Conservation (phyloP, 805 yeast species). For the Blastobotrys americana region DNA sequence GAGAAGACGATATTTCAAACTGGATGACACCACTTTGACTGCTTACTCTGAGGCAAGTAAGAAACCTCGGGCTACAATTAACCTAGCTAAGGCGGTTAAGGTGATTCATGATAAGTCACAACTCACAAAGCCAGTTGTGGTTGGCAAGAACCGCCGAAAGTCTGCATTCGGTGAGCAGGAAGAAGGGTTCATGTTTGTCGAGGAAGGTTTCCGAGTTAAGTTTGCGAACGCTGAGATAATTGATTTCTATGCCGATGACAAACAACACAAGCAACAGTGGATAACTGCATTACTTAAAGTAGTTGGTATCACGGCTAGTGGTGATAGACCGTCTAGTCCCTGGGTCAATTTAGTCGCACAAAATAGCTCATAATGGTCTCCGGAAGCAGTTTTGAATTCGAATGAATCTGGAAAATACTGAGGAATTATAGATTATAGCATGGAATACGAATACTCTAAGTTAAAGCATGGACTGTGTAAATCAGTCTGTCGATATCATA, state of each 20-base stretch:
- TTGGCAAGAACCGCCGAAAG: slow-evolving; percentile 20
- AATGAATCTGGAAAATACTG: no score
- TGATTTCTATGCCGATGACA: slow-evolving; percentile 77
- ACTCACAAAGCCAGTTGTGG: slow-evolving; percentile 24
- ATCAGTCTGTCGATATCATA: no score
- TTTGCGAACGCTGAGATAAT: slow-evolving; percentile 78
- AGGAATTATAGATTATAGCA: no score
- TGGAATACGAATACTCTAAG: no score
- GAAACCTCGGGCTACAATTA: slow-evolving; percentile 61
- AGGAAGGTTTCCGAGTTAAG: slow-evolving; percentile 65
- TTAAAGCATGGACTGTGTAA: no score
- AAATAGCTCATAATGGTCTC: no score
- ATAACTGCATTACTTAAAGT: slow-evolving; percentile 36
- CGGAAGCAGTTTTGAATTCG: no score
- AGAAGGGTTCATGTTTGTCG: slow-evolving; percentile 26
- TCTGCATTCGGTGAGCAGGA: slow-evolving; percentile 52
- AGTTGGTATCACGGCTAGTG: slow-evolving; percentile 5
- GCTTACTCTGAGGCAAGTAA: slow-evolving; percentile 68
- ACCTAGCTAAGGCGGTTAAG: slow-evolving; percentile 59
- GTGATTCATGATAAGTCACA: slow-evolving; percentile 39
- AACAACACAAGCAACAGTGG: slow-evolving; percentile 59
- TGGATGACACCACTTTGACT: slow-evolving; percentile 62
- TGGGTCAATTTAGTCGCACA: slow-evolving; percentile 34
- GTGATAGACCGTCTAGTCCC: slow-evolving; percentile 7
- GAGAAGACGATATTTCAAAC: slow-evolving; percentile 66